Percentiles rank a stretch among this genome's conserved stretches.
Conservation (phyloP, 23 red algal genomes). For the Chondrus crispus region DNA sequence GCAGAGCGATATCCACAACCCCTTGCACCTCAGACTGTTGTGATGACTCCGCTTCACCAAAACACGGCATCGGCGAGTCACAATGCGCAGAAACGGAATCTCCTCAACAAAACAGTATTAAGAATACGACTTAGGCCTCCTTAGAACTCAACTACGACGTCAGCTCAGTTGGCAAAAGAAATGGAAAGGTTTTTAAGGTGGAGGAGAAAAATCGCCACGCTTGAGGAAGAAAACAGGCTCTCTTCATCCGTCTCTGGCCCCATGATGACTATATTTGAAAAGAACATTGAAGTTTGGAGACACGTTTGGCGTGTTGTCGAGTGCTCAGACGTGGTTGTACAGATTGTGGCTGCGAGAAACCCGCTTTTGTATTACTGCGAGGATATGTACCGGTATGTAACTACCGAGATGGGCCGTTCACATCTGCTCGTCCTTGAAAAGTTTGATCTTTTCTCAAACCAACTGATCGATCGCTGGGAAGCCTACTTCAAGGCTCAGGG, state of each 20-base stretch:
- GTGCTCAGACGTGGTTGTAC: slow-evolving; percentile 81
- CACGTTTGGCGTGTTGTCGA: slow-evolving; percentile 98
- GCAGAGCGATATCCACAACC: slow-evolving; percentile 52
- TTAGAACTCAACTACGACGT: slow-evolving; percentile 43
- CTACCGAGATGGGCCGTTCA: slow-evolving; percentile 48
- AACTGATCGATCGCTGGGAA: slow-evolving; percentile 56
- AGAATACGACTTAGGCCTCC: slow-evolving; percentile 75
- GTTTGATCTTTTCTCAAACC: slow-evolving; percentile 66
- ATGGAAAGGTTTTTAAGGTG: slow-evolving; percentile 75
- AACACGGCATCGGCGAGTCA: too few relatives aligned
- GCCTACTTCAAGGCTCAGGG: slow-evolving; percentile 55
- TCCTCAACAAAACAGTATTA: slow-evolving; percentile 43
- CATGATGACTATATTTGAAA: slow-evolving; percentile 92
- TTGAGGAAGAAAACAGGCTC: slow-evolving; percentile 60
- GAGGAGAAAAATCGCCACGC: slow-evolving; percentile 57
- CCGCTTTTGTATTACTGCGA: slow-evolving; percentile 87
- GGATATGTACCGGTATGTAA: slow-evolving; percentile 79
- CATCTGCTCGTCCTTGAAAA: slow-evolving; percentile 85
- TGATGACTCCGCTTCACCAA: slow-evolving; percentile 26
- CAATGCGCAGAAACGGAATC: too few relatives aligned
- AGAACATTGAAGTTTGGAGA: slow-evolving; percentile 96
- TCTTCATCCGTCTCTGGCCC: slow-evolving; percentile 6
- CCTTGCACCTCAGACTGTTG: slow-evolving; percentile 44
- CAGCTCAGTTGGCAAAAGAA: slow-evolving; percentile 57
- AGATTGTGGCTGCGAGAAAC: slow-evolving; percentile 95